Evolutionary conservation across 2,329 filamentous ascomycete genomes (phyloP), one percentile per base, ranked within the genome.

Genomic region (Alternaria sp.): DNA sequence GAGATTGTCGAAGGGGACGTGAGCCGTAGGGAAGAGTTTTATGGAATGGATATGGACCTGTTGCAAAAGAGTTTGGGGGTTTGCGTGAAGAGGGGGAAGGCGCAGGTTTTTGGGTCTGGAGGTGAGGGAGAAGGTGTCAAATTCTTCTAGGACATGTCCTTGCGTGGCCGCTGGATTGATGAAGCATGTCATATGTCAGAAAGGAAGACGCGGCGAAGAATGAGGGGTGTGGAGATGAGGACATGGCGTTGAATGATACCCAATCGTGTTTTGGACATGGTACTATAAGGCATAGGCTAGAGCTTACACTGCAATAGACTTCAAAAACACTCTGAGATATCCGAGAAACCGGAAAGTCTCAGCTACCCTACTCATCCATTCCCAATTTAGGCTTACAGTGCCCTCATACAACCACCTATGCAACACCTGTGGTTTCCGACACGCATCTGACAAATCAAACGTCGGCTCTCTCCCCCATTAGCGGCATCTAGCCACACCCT

Each of bases 81-180:
- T 51, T 84, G 97, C 49, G 94, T 96, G 36, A 97, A 96, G 84
- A 87, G 90, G 64, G 93, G 93, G 68, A 96, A 91, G 81, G 94
- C 94, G 14, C 94, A 98, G 79, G 88, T 98, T 26, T 98, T 99
- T 81, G 94, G 94, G 34, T 87, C 88, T 54, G 93, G 94, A 72
- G 77, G 75, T 28, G 57, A 60, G 5, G 91, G 92, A 62, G 88
- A 91, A 73, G 95, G 95, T 72, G 93, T 98, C 66, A 99, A 99
- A 82, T 98, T 99, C 82, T 98, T 98, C 12, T 64, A 39, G 51
- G 32, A 22, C 9, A 16, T 9, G 36, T 7, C 18, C 4, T 47
- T 11, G n/a, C 12, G n/a, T 47, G 43, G 43, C 14, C 7, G 18
- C 8, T 20, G n/a, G 32, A 28, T 28, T 9, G 24, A 14, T n/a